These are phyloP conservation scores for Bryum argenteum DNA, from an alignment of 225 moss, liverwort and hornwort species.

Conservation along the genomic window DNA sequence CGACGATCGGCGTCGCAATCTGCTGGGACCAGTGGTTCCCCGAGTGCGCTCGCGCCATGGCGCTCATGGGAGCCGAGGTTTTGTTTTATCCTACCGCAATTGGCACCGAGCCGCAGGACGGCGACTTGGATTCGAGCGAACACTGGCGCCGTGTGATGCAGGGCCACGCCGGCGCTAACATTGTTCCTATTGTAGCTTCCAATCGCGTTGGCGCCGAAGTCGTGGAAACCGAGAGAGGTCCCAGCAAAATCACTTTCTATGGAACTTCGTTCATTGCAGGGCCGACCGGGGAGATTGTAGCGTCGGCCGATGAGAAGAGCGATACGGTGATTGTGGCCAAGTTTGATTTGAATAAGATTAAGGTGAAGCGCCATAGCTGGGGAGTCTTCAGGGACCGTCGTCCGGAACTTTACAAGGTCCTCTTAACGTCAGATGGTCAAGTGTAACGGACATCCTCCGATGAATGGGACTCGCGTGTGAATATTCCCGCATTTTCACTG, in stretches of 20 bases:
- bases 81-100: conserved; percentile 92
- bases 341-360: conserved; percentile 75
- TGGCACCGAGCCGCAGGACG: conserved; percentile 86
- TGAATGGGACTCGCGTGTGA: conserved; percentile 11
- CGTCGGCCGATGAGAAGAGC: conserved; percentile 70
- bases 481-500: conserved; percentile 21
- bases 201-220: conserved; percentile 84
- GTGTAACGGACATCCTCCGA: conserved; percentile 6
- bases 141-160: conserved; percentile 99
- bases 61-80: conserved; percentile 85
- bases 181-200: conserved; percentile 82
- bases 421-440: conserved; percentile 74
- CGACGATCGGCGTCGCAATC: conserved; percentile 78
- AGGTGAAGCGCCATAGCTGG: conserved; percentile 80
- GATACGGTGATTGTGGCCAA: conserved; percentile 77
- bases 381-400: conserved; percentile 85
- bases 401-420: conserved; percentile 88
- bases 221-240: conserved; percentile 79
- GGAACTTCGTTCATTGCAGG: conserved; percentile 92
- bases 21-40: conserved; percentile 99
- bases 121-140: conserved; percentile 65
- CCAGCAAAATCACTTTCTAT: conserved; percentile 83
- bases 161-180: conserved; percentile 92
- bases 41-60: conserved; percentile 81
- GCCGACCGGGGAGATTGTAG: conserved; percentile 84